phyloP scores from a whole-genome alignment of 1,284 basidiomycete species.

The Sanghuangporus baumii region DNA sequence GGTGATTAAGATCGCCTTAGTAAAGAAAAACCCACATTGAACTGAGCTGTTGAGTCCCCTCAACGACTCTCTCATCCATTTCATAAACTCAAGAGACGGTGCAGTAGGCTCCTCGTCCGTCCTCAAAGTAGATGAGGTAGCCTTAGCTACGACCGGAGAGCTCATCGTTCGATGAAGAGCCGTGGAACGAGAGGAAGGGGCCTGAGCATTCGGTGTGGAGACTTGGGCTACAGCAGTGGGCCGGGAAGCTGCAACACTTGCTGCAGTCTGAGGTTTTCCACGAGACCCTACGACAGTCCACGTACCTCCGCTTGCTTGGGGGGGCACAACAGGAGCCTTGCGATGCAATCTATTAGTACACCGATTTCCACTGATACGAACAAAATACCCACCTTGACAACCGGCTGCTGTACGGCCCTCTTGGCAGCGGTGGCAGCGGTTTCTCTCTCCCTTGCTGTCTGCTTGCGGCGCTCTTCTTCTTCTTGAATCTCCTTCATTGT shows the following conservation, averaged over 20 bases:
- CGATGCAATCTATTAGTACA: background rate
- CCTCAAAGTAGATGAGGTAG: constrained; percentile 34
- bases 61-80: constrained; percentile 86
- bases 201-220: constrained; percentile 11
- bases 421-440: constrained; percentile 49
- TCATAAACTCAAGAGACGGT: constrained; percentile 86
- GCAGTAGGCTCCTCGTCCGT: constrained; percentile 55
- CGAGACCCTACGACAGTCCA: constrained; percentile 86
- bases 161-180: constrained; percentile 33
- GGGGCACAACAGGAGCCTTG: background rate
- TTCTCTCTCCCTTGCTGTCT: constrained; percentile 53
- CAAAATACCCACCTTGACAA: constrained; percentile 52
- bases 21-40: constrained; percentile 53
- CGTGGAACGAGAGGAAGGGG: constrained; percentile 23
- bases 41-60: constrained; percentile 80
- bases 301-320: constrained; percentile 41
- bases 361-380: constrained; percentile 5
- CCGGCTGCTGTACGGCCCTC: constrained; percentile 76
- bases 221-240: constrained; percentile 27
- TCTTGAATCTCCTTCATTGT: constrained; percentile 99
- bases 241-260: constrained; percentile 25
- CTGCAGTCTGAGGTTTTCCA: constrained; percentile 50
- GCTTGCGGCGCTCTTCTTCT: constrained; percentile 86
- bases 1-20: background rate
- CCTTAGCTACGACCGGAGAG: constrained; percentile 27